phyloP scores from a whole-genome alignment of 257 asterid genomes.

The Anisodus acutangulus region DNA sequence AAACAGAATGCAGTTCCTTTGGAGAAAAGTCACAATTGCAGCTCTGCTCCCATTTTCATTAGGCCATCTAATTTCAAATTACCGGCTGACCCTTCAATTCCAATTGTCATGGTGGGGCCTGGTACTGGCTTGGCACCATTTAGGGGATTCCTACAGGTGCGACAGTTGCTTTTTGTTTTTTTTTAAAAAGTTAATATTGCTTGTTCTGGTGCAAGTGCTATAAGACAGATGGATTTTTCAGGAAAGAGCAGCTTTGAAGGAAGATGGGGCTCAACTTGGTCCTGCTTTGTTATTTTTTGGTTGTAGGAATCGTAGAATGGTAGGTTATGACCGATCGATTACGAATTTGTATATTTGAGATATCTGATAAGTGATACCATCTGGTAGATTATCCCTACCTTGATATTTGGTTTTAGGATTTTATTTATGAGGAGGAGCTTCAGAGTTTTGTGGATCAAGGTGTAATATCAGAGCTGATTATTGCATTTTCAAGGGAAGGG shows the following conservation, averaged over 20 bases:
- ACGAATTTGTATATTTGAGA: background rate
- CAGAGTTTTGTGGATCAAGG: conserved; percentile 54
- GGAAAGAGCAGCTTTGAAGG: conserved; percentile 66
- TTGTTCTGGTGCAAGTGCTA: conserved; percentile 14
- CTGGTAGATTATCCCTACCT: conserved; percentile 7
- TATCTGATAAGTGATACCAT: background rate
- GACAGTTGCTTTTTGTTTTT: background rate
- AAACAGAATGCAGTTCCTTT: conserved; percentile 62
- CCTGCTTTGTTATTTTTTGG: conserved; percentile 73
- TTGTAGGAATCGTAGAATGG: conserved; percentile 73
- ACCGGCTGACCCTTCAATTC: conserved; percentile 64
- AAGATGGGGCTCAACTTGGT: conserved; percentile 66
- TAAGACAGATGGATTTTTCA: conserved; percentile 37
- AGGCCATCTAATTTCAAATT: conserved; percentile 73
- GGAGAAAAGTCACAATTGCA: conserved; percentile 53
- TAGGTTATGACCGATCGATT: conserved; percentile 23
- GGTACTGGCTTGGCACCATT: conserved; percentile 86
- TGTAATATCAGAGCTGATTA: conserved; percentile 62
- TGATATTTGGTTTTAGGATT: conserved; percentile 52
- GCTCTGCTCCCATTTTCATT: conserved; percentile 67
- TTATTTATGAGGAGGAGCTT: conserved; percentile 75
- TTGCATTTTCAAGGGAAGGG: conserved; percentile 81
- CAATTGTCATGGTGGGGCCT: conserved; percentile 77
- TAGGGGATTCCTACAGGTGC: conserved; percentile 72
- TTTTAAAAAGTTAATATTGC: background rate